phyloP scores from a whole-genome alignment of 352 stramenopile species.

The Blastocystis sp. region DNA sequence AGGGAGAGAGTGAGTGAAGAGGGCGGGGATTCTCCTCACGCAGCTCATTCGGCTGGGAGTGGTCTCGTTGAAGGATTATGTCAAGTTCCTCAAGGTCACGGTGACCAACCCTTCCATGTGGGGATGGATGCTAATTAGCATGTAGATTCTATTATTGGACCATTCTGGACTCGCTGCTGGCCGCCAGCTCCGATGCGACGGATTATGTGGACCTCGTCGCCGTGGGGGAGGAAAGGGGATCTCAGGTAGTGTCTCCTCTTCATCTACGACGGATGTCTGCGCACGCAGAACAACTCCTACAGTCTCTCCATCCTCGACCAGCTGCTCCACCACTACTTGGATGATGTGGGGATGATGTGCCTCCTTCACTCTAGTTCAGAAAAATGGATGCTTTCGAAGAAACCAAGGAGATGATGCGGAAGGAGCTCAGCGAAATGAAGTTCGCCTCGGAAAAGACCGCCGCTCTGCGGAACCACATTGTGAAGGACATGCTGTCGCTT shows the following conservation, averaged over 20 bases:
- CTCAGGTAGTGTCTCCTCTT: background rate
- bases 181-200: background rate
- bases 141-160: conserved; percentile 49
- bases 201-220: conserved; percentile 6
- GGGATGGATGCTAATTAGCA: background rate
- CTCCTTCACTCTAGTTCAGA: background rate
- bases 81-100: background rate
- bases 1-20: background rate
- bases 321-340: conserved; percentile 23
- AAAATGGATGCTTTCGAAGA: background rate
- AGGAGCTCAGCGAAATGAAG: background rate
- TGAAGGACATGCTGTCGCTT: background rate
- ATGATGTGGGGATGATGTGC: background rate
- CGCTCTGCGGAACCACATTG: background rate
- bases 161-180: conserved; percentile 31
- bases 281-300: background rate
- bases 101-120: conserved; percentile 19
- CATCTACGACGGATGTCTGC: background rate
- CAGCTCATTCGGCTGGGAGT: conserved; percentile 1
- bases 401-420: background rate
- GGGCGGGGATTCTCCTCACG: background rate
- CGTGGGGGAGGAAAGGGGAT: background rate
- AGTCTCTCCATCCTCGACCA: conserved; percentile 25
- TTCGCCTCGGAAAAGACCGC: background rate
- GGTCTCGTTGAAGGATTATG: background rate